Evolutionary conservation across 2,329 filamentous ascomycete genomes (phyloP), one percentile per base, ranked within the genome.

Genomic region (Talaromyces albobiverticillius): DNA sequence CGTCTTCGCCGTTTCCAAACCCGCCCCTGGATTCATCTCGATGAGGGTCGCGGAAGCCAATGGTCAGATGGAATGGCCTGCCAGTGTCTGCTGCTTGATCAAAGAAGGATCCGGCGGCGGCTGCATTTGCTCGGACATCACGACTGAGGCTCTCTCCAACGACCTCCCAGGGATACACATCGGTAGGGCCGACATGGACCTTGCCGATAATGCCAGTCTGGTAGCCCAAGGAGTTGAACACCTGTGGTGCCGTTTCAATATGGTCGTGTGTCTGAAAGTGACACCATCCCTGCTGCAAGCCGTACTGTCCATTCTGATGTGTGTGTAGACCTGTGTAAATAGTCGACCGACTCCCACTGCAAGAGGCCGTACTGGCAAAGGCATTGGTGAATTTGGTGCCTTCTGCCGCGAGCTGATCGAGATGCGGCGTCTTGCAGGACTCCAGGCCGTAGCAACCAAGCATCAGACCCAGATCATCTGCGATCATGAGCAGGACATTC

Each of bases 261-360:
- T 76, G 63, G 38, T 75, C 68, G 56, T 71, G 74, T 0, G 74
- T 79, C 56, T 67, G 62, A 48, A 80, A 80, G 54, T 76, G 72
- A 56, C 71, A 67, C 40, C 59, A 57, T 7, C 66, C 64, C 25
- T 65, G 63, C 5, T 66, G 63, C 3, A 79, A 68, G 1, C 77
- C 78, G 47, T 79, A 79, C 54, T 76, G 70, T 1, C 77, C 77
- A 51, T 74, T 79, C 51, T 80, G 50, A 50, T 67, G 65, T 0
- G 76, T 77, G 53, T 80, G 77, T 0, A 78, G 65, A 2, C 78
- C 77, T 0, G 76, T 79, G 59, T 79, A 79, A 25, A 80, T 72
- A n/a, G 72, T 71, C 0, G 76, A 73, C 3, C 76, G 70, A 57
- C 72, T 77, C 26, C 71, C 73, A 51, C 73, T 77, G 62, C 77